Evolutionary conservation across 2,329 filamentous ascomycete species (phyloP).

Genomic region (Fusarium brachygibbosum): DNA sequence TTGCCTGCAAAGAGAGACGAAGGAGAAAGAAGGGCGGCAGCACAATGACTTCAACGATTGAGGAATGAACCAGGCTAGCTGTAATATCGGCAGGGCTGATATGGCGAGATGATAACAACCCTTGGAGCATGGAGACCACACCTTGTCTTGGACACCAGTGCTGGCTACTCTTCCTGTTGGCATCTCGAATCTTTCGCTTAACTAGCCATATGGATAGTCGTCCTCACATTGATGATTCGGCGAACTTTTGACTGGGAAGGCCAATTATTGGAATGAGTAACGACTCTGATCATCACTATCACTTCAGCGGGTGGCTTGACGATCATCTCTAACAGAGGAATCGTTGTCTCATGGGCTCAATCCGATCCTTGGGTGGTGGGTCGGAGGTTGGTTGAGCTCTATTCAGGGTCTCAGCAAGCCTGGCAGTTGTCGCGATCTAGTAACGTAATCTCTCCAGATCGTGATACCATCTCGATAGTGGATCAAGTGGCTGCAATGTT

Average conservation of each 20-base stretch:
- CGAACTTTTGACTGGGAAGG: neutral
- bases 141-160: neutral
- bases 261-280: neutral
- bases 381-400: constrained; percentile 18
- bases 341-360: neutral
- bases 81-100: constrained; percentile 10
- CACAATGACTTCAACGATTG: neutral
- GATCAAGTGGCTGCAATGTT: constrained; percentile 38
- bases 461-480: constrained; percentile 46
- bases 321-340: constrained; percentile 1
- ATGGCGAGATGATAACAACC: neutral
- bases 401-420: constrained; percentile 32
- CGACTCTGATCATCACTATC: constrained; percentile 10
- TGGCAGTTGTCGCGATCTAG: constrained; percentile 32
- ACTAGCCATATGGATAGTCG: neutral
- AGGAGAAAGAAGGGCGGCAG: constrained; percentile 5
- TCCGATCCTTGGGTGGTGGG: neutral
- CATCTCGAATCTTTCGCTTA: constrained; percentile 3
- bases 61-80: neutral
- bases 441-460: constrained; percentile 39
- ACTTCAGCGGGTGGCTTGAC: constrained; percentile 4
- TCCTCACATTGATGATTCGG: neutral
- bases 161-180: neutral
- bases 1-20: constrained; percentile 1
- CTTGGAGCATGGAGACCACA: neutral